phyloP scores from a whole-genome alignment of 495 filamentous ascomycete genomes.

The Monascus purpureus region DNA sequence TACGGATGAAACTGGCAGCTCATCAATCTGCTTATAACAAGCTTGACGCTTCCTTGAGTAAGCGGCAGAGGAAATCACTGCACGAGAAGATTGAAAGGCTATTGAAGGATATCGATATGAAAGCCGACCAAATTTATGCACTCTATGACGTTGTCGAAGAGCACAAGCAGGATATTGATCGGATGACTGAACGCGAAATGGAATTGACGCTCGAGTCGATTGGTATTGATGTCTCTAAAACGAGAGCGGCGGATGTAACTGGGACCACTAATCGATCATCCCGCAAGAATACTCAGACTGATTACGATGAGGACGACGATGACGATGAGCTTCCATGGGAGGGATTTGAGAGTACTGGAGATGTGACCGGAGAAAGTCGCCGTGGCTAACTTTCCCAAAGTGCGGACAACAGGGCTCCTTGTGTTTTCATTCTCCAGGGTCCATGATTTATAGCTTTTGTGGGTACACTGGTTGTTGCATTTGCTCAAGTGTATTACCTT shows the following conservation, averaged over 20 bases:
- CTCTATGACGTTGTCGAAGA: conserved; percentile 86
- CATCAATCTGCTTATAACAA: conserved; percentile 49
- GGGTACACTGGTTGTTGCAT: too few relatives aligned
- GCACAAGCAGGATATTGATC: conserved; percentile 48
- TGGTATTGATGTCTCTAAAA: conserved; percentile 27
- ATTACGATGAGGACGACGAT: conserved; percentile 20
- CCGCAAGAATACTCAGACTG: conserved; percentile 12
- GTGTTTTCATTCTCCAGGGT: too few relatives aligned
- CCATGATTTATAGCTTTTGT: too few relatives aligned
- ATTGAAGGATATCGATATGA: conserved; percentile 52
- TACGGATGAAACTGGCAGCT: conserved; percentile 50
- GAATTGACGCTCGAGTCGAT: conserved; percentile 53
- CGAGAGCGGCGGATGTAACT: conserved; percentile 17
- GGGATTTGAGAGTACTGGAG: conserved; percentile 37
- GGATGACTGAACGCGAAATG: conserved; percentile 52
- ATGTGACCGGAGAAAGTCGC: conserved; percentile 24
- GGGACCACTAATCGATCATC: conserved; percentile 20
- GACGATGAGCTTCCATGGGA: conserved; percentile 37
- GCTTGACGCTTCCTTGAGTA: conserved; percentile 54
- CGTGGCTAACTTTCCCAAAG: conserved; percentile 8
- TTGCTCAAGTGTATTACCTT: too few relatives aligned
- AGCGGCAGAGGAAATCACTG: conserved; percentile 51
- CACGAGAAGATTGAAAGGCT: conserved; percentile 50
- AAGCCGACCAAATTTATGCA: conserved; percentile 77
- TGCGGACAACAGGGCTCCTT: too few relatives aligned